Evolutionary conservation across 345 rosid species (phyloP), one percentile per base, ranked within the genome.

Genomic region (Erodium maritimum): DNA sequence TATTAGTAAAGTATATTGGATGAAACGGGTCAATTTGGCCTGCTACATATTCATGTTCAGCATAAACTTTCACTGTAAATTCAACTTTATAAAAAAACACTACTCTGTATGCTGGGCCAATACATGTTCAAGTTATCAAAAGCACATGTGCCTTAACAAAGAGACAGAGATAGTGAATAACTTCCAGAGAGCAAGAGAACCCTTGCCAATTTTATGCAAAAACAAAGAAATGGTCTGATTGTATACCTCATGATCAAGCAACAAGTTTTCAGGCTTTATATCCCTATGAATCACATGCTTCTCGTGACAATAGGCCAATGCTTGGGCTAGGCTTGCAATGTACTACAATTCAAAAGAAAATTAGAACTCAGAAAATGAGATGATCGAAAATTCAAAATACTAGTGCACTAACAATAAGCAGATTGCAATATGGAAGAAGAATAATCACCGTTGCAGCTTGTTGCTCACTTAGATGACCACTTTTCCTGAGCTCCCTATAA

Each of bases 271-370:
- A 0, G 97, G 99, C 79, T 93, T 93, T 56, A 90, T 89, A 61
- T 93, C 99, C 68, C 99, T 83, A 60, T 93, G 99, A 73, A 93
- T 93, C 67, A 93, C 97, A 50, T 89, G 77, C 71, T 93, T 85
- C 64, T 81, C 79, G 58, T 93, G 99, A 69, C 99, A 93, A 72
- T 85, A 93, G 0, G 86, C 95, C 75, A 93, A 64, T 0, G 99
- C 99, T 19, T 79, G 80, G 10, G 95, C 76, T 1, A 93, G 91
- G 72, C 96, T 93, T 1, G 87, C 84, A 69, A 93, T 87, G 75
- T 87, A 89, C 97, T 93, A 78, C 63, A 80, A 58, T 46, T 62
- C 20, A 62, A 19, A 52, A 9, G 2, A 20, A 56, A 51, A 37
- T 20, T 50, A 19, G 21, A 57, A 23, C 13, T 29, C 22, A 50